phyloP scores from a whole-genome alignment of 192 early-diverging fungal genomes.

The Dissophora globulifera region DNA sequence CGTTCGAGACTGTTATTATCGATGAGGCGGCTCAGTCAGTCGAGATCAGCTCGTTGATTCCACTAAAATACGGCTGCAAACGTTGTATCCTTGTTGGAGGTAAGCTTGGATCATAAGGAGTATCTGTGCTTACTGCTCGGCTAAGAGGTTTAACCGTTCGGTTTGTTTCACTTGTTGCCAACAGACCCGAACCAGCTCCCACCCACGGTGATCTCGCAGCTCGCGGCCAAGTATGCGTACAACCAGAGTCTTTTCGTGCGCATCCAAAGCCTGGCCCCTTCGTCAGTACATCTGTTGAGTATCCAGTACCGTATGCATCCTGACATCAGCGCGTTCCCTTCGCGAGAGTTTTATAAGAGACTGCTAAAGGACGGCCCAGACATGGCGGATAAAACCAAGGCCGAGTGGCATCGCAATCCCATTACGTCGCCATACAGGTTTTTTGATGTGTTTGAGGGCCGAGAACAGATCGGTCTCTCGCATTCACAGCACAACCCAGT shows the following conservation, averaged over 20 bases:
- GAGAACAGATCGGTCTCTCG: constrained; percentile 69
- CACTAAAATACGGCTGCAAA: constrained; percentile 82
- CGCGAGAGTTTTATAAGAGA: constrained; percentile 81
- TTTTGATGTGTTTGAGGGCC: constrained; percentile 74
- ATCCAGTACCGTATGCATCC: constrained; percentile 99
- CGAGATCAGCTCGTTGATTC: constrained; percentile 89
- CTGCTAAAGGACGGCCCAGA: constrained; percentile 78
- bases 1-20: constrained; percentile 90
- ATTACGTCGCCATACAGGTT: constrained; percentile 83
- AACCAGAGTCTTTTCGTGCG: constrained; percentile 92
- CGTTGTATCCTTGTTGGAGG: constrained; percentile 90
- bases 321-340: constrained; percentile 85
- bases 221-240: constrained; percentile 76
- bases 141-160: background rate
- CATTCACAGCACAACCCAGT: constrained; percentile 81
- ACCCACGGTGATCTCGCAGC: constrained; percentile 85
- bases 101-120: constrained; percentile 27
- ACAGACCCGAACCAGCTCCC: constrained; percentile 93
- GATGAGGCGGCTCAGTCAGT: constrained; percentile 97
- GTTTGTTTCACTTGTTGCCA: too few species aligned
- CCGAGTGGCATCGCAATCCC: constrained; percentile 76
- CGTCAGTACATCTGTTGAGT: constrained; percentile 80
- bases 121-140: background rate
- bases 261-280: constrained; percentile 73
- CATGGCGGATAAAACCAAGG: constrained; percentile 68